Base-by-base conservation (phyloP, 108 stramenopile species). In the Skeletonema costatum region DNA sequence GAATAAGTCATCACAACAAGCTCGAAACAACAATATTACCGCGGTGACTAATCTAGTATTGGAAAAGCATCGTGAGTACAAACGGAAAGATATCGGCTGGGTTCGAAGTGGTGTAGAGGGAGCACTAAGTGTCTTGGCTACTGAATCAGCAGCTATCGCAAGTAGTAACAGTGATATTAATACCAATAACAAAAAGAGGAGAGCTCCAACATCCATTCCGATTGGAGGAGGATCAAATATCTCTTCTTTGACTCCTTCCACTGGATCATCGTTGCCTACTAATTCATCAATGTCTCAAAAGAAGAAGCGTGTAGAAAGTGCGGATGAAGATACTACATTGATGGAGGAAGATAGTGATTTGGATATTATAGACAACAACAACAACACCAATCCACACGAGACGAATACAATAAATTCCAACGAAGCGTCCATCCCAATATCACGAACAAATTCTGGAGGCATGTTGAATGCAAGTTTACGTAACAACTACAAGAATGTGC, bases 381-480 rank as follows among this genome's bases (percentile, higher is more conserved):
- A 35, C 86, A 87, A 66, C 87, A 87, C 29, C 66, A 79, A 64
- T 71, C 83, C 17, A 87, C 87, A 17, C 41, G 56, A 32, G 21
- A 76, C 1, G 66, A 87, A 56, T 87, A 83, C 35, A 66, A 66
- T 13, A 38, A 75, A 51, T 74, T 85, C 12, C 46, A 64, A 5
- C 19, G 41, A 32, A 19, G 29, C 58, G 12, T 19, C 38, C 32
- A 82, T 29, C 19, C 59, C 14, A 9, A 14, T 51, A 16, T 35
- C 48, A 33, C 2, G 50, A 60, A 41, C 42, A 7, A 30, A 63
- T 65, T 29, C 59, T 39, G 78, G 81, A 56, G 86, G 87, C 30
- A 86, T 86, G 64, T 62, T 95, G 60, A 95, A 95, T 73, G 89
- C 91, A 10, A 73, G 86, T 17, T 65, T 95, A 36, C 73, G 88